phyloP scores from a whole-genome alignment of 257 asterid genomes.

The Solanum ossicruentum region DNA sequence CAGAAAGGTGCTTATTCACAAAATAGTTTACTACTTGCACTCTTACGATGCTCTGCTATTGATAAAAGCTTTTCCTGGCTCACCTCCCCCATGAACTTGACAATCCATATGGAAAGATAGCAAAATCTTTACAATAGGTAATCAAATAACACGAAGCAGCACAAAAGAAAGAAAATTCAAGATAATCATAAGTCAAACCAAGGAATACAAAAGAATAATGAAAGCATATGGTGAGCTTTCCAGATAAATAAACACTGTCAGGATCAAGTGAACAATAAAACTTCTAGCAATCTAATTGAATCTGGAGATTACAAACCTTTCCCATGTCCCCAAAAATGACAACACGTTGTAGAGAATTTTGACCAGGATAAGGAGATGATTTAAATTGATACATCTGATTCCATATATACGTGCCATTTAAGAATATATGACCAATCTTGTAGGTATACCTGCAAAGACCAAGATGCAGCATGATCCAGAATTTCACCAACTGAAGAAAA shows the following conservation, averaged over 20 bases:
- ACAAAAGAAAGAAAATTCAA: not conserved
- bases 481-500: not conserved
- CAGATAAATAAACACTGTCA: not conserved
- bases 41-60: not conserved
- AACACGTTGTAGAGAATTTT: slow-evolving; percentile 66
- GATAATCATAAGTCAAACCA: not conserved
- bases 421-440: slow-evolving; percentile 70
- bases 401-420: slow-evolving; percentile 56
- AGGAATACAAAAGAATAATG: not conserved
- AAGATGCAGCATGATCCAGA: not conserved
- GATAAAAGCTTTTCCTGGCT: not conserved
- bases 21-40: not conserved
- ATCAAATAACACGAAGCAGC: not conserved
- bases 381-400: slow-evolving; percentile 48
- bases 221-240: not conserved
- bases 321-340: slow-evolving; percentile 97
- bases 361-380: slow-evolving; percentile 96
- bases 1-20: not conserved
- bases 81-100: not conserved
- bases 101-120: not conserved
- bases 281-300: not conserved
- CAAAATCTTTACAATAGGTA: not conserved
- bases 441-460: slow-evolving; percentile 58
- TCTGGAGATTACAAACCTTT: slow-evolving; percentile 37
- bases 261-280: not conserved